Percentiles rank a stretch among this genome's conserved stretches.
Evolutionary conservation across 352 stramenopile genomes (phyloP).

Genomic region (Phytophthora litchii): DNA sequence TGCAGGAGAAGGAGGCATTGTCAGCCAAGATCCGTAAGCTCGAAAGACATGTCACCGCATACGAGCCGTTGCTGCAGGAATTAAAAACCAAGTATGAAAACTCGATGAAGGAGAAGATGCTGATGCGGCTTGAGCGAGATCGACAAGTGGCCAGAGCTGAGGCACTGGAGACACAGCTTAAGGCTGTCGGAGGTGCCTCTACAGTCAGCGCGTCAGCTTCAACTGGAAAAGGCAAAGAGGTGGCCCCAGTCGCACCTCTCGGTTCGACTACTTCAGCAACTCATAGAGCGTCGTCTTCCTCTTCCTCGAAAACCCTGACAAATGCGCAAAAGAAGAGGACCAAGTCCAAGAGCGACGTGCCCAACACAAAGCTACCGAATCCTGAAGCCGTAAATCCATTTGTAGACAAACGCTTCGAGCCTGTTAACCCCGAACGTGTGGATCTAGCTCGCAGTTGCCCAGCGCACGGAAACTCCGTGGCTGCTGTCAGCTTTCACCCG

Average conservation of each 20-base stretch:
- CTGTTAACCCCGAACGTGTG: conserved; percentile 71
- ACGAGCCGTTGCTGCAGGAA: conserved; percentile 93
- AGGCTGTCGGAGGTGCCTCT: conserved; percentile 35
- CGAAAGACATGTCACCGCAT: conserved; percentile 90
- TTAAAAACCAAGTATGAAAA: conserved; percentile 94
- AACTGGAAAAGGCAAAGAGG: conserved; percentile 35
- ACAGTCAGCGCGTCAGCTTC: conserved; percentile 7
- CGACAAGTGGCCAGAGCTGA: conserved; percentile 88
- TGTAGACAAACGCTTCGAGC: conserved; percentile 74
- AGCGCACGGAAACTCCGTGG: conserved; percentile 91
- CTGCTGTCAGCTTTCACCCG: conserved; percentile 91
- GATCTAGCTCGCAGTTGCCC: conserved; percentile 89
- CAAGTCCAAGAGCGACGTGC: conserved; percentile 44
- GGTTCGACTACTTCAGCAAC: conserved; percentile 8
- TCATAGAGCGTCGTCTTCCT: conserved; percentile 12
- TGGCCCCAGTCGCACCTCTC: conserved; percentile 33
- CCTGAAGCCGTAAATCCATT: conserved; percentile 74
- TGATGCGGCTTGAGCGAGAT: conserved; percentile 94
- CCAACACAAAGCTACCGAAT: conserved; percentile 59
- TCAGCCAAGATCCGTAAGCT: conserved; percentile 91
- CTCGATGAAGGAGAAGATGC: conserved; percentile 98
- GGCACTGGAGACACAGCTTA: conserved; percentile 89
- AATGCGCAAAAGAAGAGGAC: conserved; percentile 50
- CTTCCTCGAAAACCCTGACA: conserved; percentile 23
- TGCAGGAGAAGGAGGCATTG: conserved; percentile 95